These are phyloP conservation scores for Cladosporium velox DNA, from an alignment of 2,329 filamentous ascomycete genomes.

Conservation along the genomic window DNA sequence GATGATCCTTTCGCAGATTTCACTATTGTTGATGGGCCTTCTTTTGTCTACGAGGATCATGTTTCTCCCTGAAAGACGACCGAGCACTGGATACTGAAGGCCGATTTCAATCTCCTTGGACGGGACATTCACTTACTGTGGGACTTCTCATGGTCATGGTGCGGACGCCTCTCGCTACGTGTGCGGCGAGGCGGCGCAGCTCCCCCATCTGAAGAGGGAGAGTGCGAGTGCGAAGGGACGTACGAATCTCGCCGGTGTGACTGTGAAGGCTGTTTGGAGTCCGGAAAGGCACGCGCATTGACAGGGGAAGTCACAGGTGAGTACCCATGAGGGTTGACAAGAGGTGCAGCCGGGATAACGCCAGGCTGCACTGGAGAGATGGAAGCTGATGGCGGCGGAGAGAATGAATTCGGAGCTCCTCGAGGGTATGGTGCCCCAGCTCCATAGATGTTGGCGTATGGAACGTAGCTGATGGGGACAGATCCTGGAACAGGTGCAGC, in stretches of 20 bases:
- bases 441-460: constrained; percentile 40
- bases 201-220: constrained; percentile 23
- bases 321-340: neutral
- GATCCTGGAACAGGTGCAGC: neutral
- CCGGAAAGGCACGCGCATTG: neutral
- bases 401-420: constrained; percentile 8
- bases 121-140: constrained; percentile 27
- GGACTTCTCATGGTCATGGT: constrained; percentile 20
- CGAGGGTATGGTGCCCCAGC: neutral
- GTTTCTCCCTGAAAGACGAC: neutral
- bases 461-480: constrained; percentile 32
- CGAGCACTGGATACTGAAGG: neutral
- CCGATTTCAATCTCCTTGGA: no score
- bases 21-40: neutral
- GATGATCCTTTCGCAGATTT: constrained; percentile 12
- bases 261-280: neutral
- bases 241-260: neutral
- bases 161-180: constrained; percentile 26
- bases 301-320: neutral
- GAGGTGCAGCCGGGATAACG: constrained; percentile 19
- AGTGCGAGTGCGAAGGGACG: constrained; percentile 13
- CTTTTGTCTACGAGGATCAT: neutral
- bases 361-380: constrained; percentile 30
- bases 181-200: constrained; percentile 14
- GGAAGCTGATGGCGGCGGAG: constrained; percentile 26